These are phyloP conservation scores for Cercospora sp. DNA, from an alignment of 2,329 filamentous ascomycete genomes.

Conservation along the genomic window DNA sequence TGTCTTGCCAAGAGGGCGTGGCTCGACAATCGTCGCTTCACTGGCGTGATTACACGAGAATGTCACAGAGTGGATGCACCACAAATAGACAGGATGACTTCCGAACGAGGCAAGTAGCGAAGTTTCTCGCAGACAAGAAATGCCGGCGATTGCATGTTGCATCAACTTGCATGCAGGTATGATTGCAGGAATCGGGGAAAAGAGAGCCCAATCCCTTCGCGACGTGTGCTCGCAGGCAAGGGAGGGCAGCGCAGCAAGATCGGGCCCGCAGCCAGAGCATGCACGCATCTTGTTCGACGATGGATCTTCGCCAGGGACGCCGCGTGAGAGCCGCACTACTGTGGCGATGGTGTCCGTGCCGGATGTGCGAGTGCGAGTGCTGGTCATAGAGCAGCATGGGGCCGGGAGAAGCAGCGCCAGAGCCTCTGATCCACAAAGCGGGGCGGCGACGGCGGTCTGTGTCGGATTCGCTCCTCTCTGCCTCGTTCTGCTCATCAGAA, in stretches of 20 bases:
- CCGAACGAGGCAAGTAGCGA: neutral
- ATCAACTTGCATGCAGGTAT: neutral
- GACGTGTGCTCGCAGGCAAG: neutral
- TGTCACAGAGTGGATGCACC: neutral
- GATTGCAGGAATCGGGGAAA: constrained; percentile 1
- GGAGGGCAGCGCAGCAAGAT: neutral
- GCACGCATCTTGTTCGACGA: neutral
- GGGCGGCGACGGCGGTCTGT: neutral
- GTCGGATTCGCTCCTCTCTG: neutral
- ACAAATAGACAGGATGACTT: constrained; percentile 3
- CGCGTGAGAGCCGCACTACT: neutral
- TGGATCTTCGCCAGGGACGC: neutral
- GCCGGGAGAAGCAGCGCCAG: neutral
- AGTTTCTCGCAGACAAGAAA: neutral
- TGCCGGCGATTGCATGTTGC: neutral
- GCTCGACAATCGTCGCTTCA: constrained; percentile 5
- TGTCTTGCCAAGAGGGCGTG: neutral
- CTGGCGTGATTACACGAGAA: constrained; percentile 4
- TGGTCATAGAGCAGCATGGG: neutral
- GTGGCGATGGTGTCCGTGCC: neutral
- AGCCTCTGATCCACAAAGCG: neutral
- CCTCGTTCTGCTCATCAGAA: neutral
- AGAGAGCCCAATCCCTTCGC: neutral
- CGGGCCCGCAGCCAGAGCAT: neutral
- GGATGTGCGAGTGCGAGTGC: neutral